Conservation (phyloP, 768 basidiomycete species). For the Pleurotus giganteus region DNA sequence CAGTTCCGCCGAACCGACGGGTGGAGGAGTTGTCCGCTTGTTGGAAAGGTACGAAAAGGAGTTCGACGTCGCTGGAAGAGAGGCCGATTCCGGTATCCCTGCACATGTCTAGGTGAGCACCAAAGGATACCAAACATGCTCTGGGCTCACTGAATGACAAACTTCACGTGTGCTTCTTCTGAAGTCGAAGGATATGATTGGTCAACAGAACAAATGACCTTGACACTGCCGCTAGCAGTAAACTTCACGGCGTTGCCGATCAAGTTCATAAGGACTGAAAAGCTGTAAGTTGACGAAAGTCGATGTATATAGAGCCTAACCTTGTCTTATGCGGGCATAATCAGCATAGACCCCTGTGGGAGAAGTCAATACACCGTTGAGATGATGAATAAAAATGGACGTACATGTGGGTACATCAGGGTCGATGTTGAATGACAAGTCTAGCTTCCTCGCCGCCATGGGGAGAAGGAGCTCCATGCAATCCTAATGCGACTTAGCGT, state of each 20-base stretch:
- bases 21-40: conserved; percentile 81
- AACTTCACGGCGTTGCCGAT: conserved; percentile 80
- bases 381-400: conserved; percentile 14
- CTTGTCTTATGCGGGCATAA: conserved; percentile 72
- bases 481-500: conserved; percentile 38
- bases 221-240: conserved; percentile 60
- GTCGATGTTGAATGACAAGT: conserved; percentile 71
- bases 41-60: conserved; percentile 72
- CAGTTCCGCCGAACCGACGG: conserved; percentile 76
- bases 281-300: conserved; percentile 3
- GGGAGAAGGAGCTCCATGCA: conserved; percentile 76
- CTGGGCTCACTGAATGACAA: conserved; percentile 55
- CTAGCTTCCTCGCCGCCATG: conserved; percentile 73
- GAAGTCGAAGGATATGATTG: conserved; percentile 33
- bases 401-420: conserved; percentile 63
- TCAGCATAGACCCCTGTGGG: conserved; percentile 65
- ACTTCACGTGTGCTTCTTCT: conserved; percentile 54
- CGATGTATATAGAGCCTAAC: conserved; percentile 24
- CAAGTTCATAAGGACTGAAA: conserved; percentile 68
- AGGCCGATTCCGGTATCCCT: conserved; percentile 77
- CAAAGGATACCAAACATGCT: conserved; percentile 6
- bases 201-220: conserved; percentile 55
- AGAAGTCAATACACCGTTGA: conserved; percentile 1
- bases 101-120: conserved; percentile 8
- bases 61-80: conserved; percentile 61